phyloP scores from a whole-genome alignment of 2,329 filamentous ascomycete genomes.

The Camillea tinctor region DNA sequence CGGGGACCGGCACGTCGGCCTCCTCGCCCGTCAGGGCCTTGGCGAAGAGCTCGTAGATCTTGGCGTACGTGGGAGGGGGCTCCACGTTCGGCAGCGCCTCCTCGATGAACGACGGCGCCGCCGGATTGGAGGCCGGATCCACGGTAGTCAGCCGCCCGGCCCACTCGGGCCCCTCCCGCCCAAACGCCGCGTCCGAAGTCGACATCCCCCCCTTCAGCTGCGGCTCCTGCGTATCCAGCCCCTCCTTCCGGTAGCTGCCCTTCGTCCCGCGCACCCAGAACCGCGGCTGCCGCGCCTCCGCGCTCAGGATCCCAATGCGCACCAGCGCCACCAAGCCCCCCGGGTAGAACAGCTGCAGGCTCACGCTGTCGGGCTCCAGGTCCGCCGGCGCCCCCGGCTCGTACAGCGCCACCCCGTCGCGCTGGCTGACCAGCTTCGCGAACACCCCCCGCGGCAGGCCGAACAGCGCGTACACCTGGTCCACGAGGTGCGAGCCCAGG shows the following conservation, averaged over 20 bases:
- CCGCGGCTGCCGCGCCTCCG: constrained; percentile 66
- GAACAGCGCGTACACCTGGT: constrained; percentile 71
- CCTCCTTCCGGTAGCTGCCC: constrained; percentile 71
- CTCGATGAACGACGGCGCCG: constrained; percentile 45
- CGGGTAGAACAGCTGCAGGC: constrained; percentile 65
- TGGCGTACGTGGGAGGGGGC: constrained; percentile 62
- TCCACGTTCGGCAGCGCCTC: constrained; percentile 56
- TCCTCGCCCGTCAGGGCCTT: constrained; percentile 48
- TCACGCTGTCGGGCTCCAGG: constrained; percentile 56
- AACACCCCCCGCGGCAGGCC: constrained; percentile 67
- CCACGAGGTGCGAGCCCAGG: constrained; percentile 72
- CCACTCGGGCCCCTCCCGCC: constrained; percentile 57
- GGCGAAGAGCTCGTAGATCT: constrained; percentile 61
- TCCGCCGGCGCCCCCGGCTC: constrained; percentile 35
- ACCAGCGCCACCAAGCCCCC: constrained; percentile 64
- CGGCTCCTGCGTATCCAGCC: constrained; percentile 73
- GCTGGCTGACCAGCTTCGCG: constrained; percentile 66
- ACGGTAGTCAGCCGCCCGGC: constrained; percentile 60
- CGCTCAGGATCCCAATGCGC: constrained; percentile 67
- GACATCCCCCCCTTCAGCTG: constrained; percentile 65
- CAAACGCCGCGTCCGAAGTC: constrained; percentile 63
- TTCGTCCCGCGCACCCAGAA: constrained; percentile 76
- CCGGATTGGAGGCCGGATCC: constrained; percentile 42
- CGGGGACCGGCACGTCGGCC: constrained; percentile 52
- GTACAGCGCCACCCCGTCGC: constrained; percentile 41